Conservation (phyloP, 495 filamentous ascomycete species). For the Antarctomyces pellizariae region DNA sequence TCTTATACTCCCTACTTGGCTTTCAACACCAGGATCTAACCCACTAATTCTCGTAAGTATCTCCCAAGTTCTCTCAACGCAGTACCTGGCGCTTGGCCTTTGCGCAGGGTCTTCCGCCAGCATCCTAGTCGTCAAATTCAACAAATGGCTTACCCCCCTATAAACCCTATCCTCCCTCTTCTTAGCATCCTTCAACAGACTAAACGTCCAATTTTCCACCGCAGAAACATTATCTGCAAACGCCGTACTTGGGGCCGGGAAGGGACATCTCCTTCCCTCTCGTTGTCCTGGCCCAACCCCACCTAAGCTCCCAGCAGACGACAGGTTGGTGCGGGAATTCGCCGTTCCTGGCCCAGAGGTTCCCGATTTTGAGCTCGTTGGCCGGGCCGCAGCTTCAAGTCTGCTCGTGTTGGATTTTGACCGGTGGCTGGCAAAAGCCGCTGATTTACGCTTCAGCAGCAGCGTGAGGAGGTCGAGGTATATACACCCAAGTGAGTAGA, state of each 20-base stretch:
- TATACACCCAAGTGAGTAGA: constrained; percentile 56
- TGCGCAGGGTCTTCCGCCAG: constrained; percentile 20
- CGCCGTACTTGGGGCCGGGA: constrained; percentile 48
- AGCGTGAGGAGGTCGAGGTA: constrained; percentile 47
- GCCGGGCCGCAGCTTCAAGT: constrained; percentile 7
- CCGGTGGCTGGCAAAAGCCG: constrained; percentile 51
- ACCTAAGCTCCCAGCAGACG: constrained; percentile 39
- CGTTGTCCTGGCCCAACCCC: no score
- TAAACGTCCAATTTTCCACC: constrained; percentile 53
- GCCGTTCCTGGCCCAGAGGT: no score
- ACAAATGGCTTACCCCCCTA: constrained; percentile 21
- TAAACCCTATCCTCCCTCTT: constrained; percentile 36
- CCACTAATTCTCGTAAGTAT: constrained; percentile 21
- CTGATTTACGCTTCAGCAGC: constrained; percentile 45
- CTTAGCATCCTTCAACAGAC: constrained; percentile 38
- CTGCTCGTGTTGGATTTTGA: constrained; percentile 36
- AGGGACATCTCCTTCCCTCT: no score
- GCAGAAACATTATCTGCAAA: constrained; percentile 68
- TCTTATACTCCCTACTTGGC: constrained; percentile 1
- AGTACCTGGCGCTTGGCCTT: constrained; percentile 20
- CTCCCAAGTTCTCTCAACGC: constrained; percentile 19
- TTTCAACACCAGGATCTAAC: no score
- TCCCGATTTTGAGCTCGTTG: no score
- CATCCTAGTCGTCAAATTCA: constrained; percentile 23
- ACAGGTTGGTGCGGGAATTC: no score